Evolutionary conservation across 257 asterid genomes (phyloP).

Genomic region (Plantago major): DNA sequence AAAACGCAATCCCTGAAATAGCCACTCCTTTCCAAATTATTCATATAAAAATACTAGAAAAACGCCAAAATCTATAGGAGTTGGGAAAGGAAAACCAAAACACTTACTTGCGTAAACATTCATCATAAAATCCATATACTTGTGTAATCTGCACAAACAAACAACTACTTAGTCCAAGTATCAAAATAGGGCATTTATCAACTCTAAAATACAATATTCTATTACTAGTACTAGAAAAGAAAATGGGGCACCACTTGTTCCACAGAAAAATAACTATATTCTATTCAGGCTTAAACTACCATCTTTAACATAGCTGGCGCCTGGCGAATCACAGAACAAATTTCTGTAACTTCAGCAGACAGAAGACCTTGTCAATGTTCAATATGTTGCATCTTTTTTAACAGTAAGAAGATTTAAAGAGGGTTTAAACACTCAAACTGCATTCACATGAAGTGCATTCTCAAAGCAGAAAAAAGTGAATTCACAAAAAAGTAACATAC

Average conservation of each 20-base stretch:
- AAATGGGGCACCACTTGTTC: no score
- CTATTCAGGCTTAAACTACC: background rate
- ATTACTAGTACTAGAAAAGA: no score
- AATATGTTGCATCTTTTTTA: no score
- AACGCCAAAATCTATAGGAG: constrained; percentile 2
- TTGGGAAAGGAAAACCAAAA: constrained; percentile 13
- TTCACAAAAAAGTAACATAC: no score
- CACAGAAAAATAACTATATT: background rate
- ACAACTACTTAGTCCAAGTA: constrained; percentile 1
- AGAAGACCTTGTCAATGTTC: background rate
- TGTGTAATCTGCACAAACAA: constrained; percentile 64
- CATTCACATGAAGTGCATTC: no score
- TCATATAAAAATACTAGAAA: constrained; percentile 15
- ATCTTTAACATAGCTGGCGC: background rate
- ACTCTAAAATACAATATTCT: background rate
- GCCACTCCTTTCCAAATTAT: background rate
- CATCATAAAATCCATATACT: constrained; percentile 85
- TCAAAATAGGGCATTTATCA: constrained; percentile 11
- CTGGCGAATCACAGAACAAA: background rate
- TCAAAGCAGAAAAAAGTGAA: no score
- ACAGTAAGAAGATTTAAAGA: no score
- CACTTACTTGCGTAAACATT: constrained; percentile 82
- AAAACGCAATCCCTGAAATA: background rate
- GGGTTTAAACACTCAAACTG: no score
- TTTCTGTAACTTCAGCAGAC: background rate